Percentiles rank a stretch among this genome's conserved stretches.
phyloP scores from a whole-genome alignment of 257 asterid genomes.

The Solanum bulbocastanum region DNA sequence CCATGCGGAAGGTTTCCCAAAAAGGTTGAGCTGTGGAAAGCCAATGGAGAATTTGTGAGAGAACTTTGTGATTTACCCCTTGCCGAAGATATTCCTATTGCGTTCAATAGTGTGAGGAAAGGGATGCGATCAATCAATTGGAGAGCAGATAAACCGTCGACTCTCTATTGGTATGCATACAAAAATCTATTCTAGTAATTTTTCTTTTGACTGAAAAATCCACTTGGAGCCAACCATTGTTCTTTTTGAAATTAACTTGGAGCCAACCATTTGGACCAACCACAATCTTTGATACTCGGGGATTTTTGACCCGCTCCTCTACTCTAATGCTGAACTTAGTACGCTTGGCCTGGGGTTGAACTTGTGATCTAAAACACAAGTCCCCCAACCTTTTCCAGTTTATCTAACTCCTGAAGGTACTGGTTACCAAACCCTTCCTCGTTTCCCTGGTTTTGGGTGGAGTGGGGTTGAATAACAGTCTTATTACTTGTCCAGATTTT shows the following conservation, averaged over 20 bases:
- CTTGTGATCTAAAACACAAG: background rate
- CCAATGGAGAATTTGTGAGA: constrained; percentile 68
- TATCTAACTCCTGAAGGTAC: background rate
- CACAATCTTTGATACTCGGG: background rate
- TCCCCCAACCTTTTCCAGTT: background rate
- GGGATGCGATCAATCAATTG: constrained; percentile 91
- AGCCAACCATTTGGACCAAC: background rate
- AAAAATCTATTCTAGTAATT: background rate
- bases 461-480: background rate
- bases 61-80: constrained; percentile 93
- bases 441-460: background rate
- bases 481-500: background rate
- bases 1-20: constrained; percentile 92
- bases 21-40: constrained; percentile 78
- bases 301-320: background rate
- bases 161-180: constrained; percentile 71
- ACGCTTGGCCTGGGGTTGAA: background rate
- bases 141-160: constrained; percentile 91
- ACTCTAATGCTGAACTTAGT: background rate
- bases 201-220: background rate
- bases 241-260: background rate
- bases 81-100: constrained; percentile 90
- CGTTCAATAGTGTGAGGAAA: constrained; percentile 71
- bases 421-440: background rate
- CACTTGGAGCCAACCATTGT: background rate